These are phyloP conservation scores for Calonectria leucothoes DNA, from an alignment of 2,329 filamentous ascomycete genomes.

Conservation along the genomic window DNA sequence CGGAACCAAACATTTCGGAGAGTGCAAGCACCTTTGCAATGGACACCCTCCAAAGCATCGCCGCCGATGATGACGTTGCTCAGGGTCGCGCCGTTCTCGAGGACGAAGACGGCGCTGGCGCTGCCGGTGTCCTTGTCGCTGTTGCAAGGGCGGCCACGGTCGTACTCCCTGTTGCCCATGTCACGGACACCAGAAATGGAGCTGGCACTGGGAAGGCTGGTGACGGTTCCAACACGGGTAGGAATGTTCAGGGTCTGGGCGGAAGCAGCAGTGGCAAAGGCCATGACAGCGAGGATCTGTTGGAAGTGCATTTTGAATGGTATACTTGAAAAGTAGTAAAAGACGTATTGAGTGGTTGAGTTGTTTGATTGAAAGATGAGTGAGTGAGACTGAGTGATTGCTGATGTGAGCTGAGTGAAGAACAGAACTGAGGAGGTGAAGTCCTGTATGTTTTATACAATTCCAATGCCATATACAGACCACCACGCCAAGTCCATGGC, in stretches of 20 bases:
- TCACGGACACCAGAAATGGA: slow-evolving; percentile 7
- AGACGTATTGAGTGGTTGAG: not conserved
- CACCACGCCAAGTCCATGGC: not conserved
- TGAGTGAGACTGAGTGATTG: not conserved
- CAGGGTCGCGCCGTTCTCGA: slow-evolving; percentile 27
- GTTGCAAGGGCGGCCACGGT: slow-evolving; percentile 19
- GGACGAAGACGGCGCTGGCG: slow-evolving; percentile 27
- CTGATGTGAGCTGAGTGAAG: not conserved
- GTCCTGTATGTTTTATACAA: slow-evolving; percentile 2
- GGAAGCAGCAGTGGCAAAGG: slow-evolving; percentile 10
- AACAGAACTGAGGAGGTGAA: not conserved
- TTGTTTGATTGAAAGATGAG: not conserved
- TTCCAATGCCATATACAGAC: not conserved
- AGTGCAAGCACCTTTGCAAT: slow-evolving; percentile 43
- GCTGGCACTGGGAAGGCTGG: not conserved
- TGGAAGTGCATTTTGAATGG: slow-evolving; percentile 17
- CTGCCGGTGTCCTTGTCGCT: slow-evolving; percentile 7
- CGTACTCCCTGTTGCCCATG: slow-evolving; percentile 19
- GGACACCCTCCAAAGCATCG: slow-evolving; percentile 39
- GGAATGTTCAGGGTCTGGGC: slow-evolving; percentile 18
- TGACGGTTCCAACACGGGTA: slow-evolving; percentile 3
- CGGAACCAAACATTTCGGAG: slow-evolving; percentile 51
- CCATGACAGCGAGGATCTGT: not conserved
- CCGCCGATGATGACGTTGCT: slow-evolving; percentile 33
- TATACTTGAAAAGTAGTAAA: not conserved